These are phyloP conservation scores for Edaphochlamys debaryana DNA, from an alignment of 139 green algal species.

Conservation along the genomic window DNA sequence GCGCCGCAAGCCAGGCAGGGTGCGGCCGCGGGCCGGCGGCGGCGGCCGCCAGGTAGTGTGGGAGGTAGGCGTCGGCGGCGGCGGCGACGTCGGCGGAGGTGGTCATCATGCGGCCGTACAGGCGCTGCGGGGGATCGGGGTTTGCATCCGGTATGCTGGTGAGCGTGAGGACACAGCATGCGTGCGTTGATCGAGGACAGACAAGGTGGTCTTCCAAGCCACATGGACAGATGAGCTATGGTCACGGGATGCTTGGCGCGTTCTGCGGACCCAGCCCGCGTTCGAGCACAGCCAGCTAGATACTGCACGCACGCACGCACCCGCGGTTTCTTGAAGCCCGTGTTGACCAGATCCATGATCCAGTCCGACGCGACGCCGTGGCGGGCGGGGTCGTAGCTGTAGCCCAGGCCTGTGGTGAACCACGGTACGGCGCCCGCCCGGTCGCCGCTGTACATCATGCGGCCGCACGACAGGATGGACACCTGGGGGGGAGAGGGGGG, in stretches of 20 bases:
- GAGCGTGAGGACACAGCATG: no score
- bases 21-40: no score
- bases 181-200: no score
- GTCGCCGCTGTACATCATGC: constrained; percentile 60
- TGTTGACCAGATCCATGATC: constrained; percentile 79
- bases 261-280: no score
- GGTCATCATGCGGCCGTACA: constrained; percentile 61
- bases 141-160: no score
- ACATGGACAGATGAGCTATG: no score
- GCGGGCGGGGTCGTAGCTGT: constrained; percentile 49
- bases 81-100: constrained; percentile 43
- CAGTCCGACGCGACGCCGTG: constrained; percentile 66
- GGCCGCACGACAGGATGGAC: constrained; percentile 76
- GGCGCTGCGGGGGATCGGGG: constrained; percentile 31
- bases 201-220: no score
- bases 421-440: constrained; percentile 52
- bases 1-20: neutral
- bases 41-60: no score
- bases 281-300: no score
- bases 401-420: constrained; percentile 52
- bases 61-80: constrained; percentile 49
- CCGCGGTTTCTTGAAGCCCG: constrained; percentile 68
- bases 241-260: no score
- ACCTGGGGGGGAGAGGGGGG: constrained; percentile 63
- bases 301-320: constrained; percentile 26